Evolutionary conservation across 371 early-diverging fungal species (phyloP).

Genomic region (Catenaria anguillulae): DNA sequence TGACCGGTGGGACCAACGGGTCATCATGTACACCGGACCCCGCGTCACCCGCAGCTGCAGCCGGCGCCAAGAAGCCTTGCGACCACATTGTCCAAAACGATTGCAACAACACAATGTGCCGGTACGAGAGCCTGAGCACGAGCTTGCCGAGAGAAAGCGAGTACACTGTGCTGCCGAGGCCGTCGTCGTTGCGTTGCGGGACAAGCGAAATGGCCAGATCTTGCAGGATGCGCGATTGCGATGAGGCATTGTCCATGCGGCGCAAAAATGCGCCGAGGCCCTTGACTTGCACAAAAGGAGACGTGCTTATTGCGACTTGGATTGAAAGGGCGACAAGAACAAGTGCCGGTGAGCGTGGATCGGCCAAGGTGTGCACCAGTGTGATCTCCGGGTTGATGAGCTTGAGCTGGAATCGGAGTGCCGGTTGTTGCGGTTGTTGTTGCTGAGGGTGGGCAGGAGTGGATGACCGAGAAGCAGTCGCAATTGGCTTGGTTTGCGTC

Average conservation of each 20-base stretch:
- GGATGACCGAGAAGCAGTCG: neutral
- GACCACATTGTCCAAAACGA: conserved; percentile 37
- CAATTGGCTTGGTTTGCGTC: too few species aligned
- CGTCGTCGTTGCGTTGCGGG: conserved; percentile 10
- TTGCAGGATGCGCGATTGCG: conserved; percentile 28
- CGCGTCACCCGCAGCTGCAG: too few species aligned
- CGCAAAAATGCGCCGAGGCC: conserved; percentile 84
- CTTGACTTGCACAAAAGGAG: conserved; percentile 55
- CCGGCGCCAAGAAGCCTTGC: conserved; percentile 37
- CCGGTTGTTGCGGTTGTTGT: too few species aligned
- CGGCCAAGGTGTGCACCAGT: conserved; percentile 62
- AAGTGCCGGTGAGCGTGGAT: conserved; percentile 66
- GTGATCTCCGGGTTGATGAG: conserved; percentile 75
- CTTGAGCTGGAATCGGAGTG: conserved; percentile 50
- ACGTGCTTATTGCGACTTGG: too few species aligned
- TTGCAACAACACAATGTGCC: conserved; percentile 61
- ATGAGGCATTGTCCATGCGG: conserved; percentile 64
- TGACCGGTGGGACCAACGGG: too few species aligned
- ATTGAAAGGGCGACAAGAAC: too few species aligned
- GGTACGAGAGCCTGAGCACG: conserved; percentile 40
- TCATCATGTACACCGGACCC: too few species aligned
- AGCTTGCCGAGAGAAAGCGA: conserved; percentile 22
- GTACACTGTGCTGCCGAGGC: too few species aligned
- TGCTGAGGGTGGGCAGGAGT: neutral
- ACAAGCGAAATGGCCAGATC: conserved; percentile 66